phyloP scores from a whole-genome alignment of 1,284 basidiomycete species.

The Wallemia mellicola region DNA sequence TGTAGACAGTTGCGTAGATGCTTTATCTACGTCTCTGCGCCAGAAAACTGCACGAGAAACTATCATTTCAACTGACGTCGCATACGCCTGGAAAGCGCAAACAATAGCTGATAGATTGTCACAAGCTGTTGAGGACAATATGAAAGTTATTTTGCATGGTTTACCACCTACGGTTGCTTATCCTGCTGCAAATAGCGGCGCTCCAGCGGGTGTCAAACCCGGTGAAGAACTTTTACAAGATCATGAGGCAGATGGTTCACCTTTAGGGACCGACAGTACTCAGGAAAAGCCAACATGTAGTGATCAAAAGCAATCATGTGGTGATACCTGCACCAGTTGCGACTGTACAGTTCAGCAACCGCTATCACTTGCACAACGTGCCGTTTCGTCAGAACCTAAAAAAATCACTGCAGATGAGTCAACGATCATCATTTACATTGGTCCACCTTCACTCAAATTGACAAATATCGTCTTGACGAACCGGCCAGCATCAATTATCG shows the following conservation, averaged over 20 bases:
- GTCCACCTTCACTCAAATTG: neutral
- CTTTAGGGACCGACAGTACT: neutral
- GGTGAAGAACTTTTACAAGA: neutral
- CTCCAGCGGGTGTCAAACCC: neutral
- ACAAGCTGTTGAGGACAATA: conserved; percentile 7
- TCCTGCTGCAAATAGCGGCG: neutral
- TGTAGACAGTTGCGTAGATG: conserved; percentile 3
- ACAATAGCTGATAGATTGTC: neutral
- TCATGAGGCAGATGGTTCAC: neutral
- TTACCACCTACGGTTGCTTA: neutral
- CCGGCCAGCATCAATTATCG: neutral
- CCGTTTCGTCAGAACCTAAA: too few relatives aligned
- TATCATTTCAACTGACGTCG: neutral
- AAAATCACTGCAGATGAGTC: too few relatives aligned
- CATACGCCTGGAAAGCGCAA: neutral
- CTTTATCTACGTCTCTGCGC: neutral
- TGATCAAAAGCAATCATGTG: neutral
- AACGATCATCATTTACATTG: neutral
- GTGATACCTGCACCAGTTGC: neutral
- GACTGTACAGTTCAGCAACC: too few relatives aligned
- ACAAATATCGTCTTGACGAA: neutral
- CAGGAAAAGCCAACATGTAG: too few relatives aligned
- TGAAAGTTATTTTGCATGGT: neutral
- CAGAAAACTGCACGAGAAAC: too few relatives aligned
- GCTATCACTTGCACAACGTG: too few relatives aligned